Conservation (phyloP, 345 rosid genomes). For the Psidium friedrichsthalianum region DNA sequence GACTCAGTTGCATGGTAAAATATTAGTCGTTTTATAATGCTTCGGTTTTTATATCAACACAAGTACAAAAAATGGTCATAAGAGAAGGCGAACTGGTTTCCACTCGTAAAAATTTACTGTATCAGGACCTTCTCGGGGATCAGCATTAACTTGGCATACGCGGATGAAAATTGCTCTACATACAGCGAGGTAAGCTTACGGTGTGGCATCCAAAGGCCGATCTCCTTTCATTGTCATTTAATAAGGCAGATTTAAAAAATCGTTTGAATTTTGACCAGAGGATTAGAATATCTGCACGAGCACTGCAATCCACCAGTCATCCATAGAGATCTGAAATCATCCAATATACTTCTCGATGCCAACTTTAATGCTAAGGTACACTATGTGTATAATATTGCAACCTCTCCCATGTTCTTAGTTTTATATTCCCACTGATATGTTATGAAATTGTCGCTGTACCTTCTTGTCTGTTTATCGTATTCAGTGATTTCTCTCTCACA, state of each 20-base stretch:
- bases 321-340: conserved; percentile 97
- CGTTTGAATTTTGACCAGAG: conserved; percentile 42
- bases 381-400: not conserved
- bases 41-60: not conserved
- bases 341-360: conserved; percentile 80
- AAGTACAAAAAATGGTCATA: not conserved
- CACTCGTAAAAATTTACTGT: not conserved
- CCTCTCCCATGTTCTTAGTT: not conserved
- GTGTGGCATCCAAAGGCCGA: not conserved
- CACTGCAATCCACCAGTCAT: conserved; percentile 85
- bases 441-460: not conserved
- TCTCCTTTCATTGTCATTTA: not conserved
- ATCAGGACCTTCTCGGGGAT: conserved; percentile 69
- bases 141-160: conserved; percentile 69
- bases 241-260: not conserved
- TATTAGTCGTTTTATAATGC: not conserved
- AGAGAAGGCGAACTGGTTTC: not conserved
- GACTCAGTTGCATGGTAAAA: conserved; percentile 74
- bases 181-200: conserved; percentile 49
- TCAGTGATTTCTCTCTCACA: not conserved
- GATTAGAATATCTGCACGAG: conserved; percentile 89
- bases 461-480: not conserved
- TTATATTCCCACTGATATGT: not conserved
- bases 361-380: conserved; percentile 88
- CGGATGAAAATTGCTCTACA: conserved; percentile 92